Evolutionary conservation across 2,329 filamentous ascomycete species (phyloP), one percentile per base, ranked within the genome.

Genomic region (Sordariomycetes sp.): DNA sequence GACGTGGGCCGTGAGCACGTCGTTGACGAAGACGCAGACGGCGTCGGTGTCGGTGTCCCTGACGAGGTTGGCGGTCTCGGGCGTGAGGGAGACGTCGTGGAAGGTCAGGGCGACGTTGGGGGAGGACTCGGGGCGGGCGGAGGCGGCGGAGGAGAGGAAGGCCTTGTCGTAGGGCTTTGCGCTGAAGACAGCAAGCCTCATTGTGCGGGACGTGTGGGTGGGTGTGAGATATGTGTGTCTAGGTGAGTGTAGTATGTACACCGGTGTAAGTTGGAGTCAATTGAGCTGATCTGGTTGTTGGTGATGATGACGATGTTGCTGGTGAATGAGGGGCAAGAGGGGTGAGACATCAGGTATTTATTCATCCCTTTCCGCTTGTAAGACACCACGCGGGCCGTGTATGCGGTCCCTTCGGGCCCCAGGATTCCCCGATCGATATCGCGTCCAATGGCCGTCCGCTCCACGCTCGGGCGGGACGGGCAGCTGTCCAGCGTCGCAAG

Each of bases 1-100:
- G 46, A 86, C 80, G 1, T 70, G 65, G 5, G 69, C 74, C 57
- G 75, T 71, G 22, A 86, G 72, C 4, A 70, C 69, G 70, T 88
- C 85, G 68, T 88, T 88, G 66, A 88, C 85, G 64, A 88, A 88
- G 64, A 82, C 80, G 70, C 85, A 88, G 54, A 88, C 75, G 59
- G 83, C 85, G 50, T 78, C 71, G 59, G 77, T 74, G 50, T 78
- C 71, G 59, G 77, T 74, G 40, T 73, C 77, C 1, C 70, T 65
- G 2, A 80, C 79, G 7, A 87, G 75, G 1, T 76, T 63, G 1
- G 76, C 81, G 0, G 84, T 88, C 53, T 83, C 77, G 32, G 72
- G 62, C 48, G 72, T 75, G 11, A 88, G 77, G 3, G 79, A 65
- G 60, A 84, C 81, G 53, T 82, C 76, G 69, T 86, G 82, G 68